Percentiles rank a stretch among this genome's conserved stretches.
Evolutionary conservation across 345 rosid species (phyloP).

Genomic region (Turnera subulata): DNA sequence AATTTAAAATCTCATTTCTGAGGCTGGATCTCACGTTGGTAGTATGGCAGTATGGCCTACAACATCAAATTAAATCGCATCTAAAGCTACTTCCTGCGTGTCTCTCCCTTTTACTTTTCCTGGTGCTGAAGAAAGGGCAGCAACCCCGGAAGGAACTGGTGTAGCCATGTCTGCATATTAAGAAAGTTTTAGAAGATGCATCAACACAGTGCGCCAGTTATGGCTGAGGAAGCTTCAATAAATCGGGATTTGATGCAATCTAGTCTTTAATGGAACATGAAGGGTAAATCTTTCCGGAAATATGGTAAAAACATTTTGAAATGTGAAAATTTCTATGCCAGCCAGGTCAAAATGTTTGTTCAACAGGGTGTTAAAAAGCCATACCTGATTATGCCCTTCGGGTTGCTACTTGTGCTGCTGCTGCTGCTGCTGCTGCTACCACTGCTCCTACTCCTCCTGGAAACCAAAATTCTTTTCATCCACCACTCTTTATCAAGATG

Average conservation of each 20-base stretch:
- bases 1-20: too few relatives aligned
- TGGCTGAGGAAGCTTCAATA: too few relatives aligned
- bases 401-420: conserved; percentile 7
- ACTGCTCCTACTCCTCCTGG: conserved; percentile 3
- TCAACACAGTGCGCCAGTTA: not conserved
- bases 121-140: conserved; percentile 29
- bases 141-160: conserved; percentile 22
- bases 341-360: not conserved
- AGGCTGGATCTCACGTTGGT: too few relatives aligned
- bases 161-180: conserved; percentile 9
- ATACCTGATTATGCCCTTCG: conserved; percentile 33
- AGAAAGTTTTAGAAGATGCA: not conserved
- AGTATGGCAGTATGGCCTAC: too few relatives aligned
- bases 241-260: too few relatives aligned
- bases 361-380: not conserved
- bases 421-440: conserved; percentile 10
- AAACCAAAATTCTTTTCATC: conserved; percentile 17
- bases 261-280: too few relatives aligned
- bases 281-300: too few relatives aligned
- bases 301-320: not conserved
- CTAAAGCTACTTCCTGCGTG: conserved; percentile 12
- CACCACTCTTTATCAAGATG: conserved; percentile 8
- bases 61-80: too few relatives aligned
- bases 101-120: conserved; percentile 14
- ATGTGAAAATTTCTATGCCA: not conserved